These are phyloP conservation scores for Prunus dulcis DNA, from an alignment of 306 rosid genomes.

Conservation along the genomic window DNA sequence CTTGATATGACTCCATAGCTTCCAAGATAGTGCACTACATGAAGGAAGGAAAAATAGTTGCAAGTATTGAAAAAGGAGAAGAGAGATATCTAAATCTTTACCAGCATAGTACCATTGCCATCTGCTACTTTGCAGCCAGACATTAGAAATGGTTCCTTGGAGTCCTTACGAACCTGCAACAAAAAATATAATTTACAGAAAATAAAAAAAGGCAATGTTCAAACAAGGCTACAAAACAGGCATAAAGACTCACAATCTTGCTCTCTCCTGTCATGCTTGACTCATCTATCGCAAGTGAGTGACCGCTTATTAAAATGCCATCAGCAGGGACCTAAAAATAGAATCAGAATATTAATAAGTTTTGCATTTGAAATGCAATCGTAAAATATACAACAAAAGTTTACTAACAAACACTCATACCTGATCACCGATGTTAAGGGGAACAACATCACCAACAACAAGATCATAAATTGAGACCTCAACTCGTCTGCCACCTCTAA, in stretches of 20 bases:
- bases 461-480: conserved; percentile 86
- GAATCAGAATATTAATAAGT: conserved; percentile 9
- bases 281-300: conserved; percentile 89
- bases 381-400: conserved; percentile 18
- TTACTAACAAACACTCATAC: conserved; percentile 29
- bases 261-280: conserved; percentile 99
- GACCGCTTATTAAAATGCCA: conserved; percentile 75
- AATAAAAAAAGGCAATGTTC: background rate
- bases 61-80: background rate
- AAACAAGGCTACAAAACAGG: conserved; percentile 5
- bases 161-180: conserved; percentile 61
- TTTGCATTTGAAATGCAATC: conserved; percentile 13
- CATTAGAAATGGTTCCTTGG: conserved; percentile 68
- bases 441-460: conserved; percentile 90
- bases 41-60: background rate
- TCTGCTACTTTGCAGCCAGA: conserved; percentile 97
- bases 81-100: conserved; percentile 24
- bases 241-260: conserved; percentile 64
- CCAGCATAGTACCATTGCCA: conserved; percentile 89
- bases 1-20: background rate
- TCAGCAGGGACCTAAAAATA: conserved; percentile 82
- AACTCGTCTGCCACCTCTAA: conserved; percentile 84
- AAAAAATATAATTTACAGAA: conserved; percentile 7
- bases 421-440: conserved; percentile 88
- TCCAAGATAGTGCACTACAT: background rate